Conservation (phyloP, 306 rosid species). For the Dryas drummondii region DNA sequence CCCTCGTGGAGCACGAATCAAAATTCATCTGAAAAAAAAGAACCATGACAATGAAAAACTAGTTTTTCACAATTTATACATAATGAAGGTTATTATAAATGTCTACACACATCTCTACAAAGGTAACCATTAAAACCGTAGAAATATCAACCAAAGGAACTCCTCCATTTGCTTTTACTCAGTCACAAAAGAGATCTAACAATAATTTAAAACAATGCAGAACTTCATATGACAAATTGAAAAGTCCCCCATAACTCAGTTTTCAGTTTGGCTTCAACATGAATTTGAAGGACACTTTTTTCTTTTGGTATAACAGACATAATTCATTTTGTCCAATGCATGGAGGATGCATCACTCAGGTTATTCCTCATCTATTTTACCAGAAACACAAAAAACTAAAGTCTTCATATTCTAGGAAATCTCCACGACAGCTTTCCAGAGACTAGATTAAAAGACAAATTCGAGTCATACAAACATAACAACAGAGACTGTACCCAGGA, state of each 20-base stretch:
- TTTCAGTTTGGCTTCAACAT: not conserved
- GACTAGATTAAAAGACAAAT: not conserved
- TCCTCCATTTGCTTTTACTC: not conserved
- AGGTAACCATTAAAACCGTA: not conserved
- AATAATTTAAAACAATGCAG: not conserved
- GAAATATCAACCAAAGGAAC: not conserved
- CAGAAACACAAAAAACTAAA: not conserved
- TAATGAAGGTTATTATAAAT: not conserved
- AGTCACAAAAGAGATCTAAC: not conserved
- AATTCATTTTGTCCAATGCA: not conserved
- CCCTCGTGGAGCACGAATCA: conserved; percentile 81
- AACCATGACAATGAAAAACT: not conserved
- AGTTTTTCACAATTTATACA: not conserved
- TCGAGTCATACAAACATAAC: not conserved
- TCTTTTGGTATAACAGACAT: not conserved
- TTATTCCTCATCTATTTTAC: not conserved
- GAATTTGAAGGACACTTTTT: not conserved
- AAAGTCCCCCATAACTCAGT: not conserved
- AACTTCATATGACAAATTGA: not conserved
- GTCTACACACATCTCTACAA: not conserved
- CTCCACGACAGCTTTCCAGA: not conserved
- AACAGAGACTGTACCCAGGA: not conserved
- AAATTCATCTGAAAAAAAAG: conserved; percentile 67
- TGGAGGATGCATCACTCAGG: not conserved
- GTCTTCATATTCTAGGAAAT: not conserved